Percentiles rank a stretch among this genome's conserved stretches.
These are phyloP conservation scores for Vigna unguiculata DNA, from an alignment of 306 rosid species.

Conservation along the genomic window DNA sequence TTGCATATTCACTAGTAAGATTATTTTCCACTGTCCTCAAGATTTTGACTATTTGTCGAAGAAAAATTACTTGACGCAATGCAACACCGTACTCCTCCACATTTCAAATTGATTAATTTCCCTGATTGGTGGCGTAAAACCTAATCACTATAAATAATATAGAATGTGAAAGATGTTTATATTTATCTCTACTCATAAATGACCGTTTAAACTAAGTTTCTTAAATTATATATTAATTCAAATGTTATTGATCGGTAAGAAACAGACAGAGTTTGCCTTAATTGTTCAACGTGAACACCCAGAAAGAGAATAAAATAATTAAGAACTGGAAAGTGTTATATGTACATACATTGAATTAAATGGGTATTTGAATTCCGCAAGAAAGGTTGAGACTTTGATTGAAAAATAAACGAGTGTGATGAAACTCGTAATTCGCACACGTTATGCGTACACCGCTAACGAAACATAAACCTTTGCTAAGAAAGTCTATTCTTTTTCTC, in stretches of 20 bases:
- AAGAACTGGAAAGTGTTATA: background rate
- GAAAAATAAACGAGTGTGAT: slow-evolving; percentile 8
- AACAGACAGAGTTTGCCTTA: background rate
- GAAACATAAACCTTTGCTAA: background rate
- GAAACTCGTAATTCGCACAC: background rate
- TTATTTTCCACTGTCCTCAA: slow-evolving; percentile 11
- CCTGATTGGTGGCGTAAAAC: slow-evolving; percentile 18
- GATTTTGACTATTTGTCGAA: slow-evolving; percentile 15
- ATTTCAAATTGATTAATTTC: background rate
- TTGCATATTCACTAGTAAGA: background rate
- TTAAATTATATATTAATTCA: background rate
- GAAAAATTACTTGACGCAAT: background rate
- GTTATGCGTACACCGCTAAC: slow-evolving; percentile 2
- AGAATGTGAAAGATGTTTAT: background rate
- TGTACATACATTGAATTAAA: slow-evolving; percentile 1
- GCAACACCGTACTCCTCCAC: background rate
- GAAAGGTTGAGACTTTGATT: slow-evolving; percentile 23
- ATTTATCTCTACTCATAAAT: no score
- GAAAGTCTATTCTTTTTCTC: slow-evolving; percentile 40
- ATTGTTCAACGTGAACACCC: background rate
- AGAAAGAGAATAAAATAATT: background rate
- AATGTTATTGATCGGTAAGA: background rate
- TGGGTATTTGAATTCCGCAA: slow-evolving; percentile 32
- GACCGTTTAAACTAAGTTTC: no score
- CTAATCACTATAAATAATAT: background rate